Evolutionary conservation across 306 rosid genomes (phyloP), one percentile per base, ranked within the genome.

Genomic region (Alnus glutinosa): DNA sequence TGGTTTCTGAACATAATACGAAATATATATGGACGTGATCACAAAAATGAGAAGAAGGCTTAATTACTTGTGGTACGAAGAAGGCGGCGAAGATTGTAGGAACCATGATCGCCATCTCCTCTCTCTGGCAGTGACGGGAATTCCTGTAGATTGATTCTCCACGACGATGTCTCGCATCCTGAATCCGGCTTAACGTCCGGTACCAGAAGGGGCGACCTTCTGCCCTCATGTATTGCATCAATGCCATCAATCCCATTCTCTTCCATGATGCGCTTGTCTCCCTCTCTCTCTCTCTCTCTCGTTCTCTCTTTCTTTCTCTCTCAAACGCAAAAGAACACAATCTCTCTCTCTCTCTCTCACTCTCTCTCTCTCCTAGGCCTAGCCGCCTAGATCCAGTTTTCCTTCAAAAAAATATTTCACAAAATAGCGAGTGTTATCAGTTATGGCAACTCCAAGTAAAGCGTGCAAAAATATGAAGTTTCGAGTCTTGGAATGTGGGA

Each of bases 131-230:
- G n/a, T 55, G 42, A 3, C 51, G 72, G 71, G 59, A 85, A 85
- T 37, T 79, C 82, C 9, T 30, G 55, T 19, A 85, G 80, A 15
- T 85, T 64, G 7, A 85, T 86, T 58, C 86, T 82, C 88, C 88
- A 82, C 0, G 88, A 76, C 15, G 3, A 19, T 58, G 30, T 4
- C 50, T 23, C 28, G 28, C 28, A 23, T 23, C 28, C 28, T 23
- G 28, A 23, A 23, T 15, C 64, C 34, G 6, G 8, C 64, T 58
- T 84, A 54, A 7, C 55, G 32, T 74, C 73, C 14, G 42, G 46
- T 28, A 46, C 59, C 47, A 80, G 82, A 9, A 84, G 84, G 14
- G 77, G 75, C 44, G 80, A 78, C 19, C 13, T 79, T 66, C 83
- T 48, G 48, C 11, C 15, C 70, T 10, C 70, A 15, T 14, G n/a